A percentile compares a stretch with the other conserved stretches of the same genome.
phyloP scores from a whole-genome alignment of 2,329 filamentous ascomycete genomes.

The Pseudogymnoascus sp. region DNA sequence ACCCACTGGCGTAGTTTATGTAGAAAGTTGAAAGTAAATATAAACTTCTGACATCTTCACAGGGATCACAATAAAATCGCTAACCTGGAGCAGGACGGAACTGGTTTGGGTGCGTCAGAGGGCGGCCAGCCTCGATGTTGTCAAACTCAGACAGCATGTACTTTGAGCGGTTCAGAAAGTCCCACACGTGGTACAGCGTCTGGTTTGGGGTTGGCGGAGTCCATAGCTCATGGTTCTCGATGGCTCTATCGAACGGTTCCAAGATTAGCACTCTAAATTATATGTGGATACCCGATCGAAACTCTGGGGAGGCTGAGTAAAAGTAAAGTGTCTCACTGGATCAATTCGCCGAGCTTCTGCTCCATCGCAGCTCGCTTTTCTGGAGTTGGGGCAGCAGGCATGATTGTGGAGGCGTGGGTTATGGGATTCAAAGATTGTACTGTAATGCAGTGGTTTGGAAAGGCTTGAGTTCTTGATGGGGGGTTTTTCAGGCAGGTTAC shows the following conservation, averaged over 20 bases:
- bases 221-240: conserved; percentile 19
- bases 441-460: neutral
- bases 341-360: neutral
- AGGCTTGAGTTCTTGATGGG: neutral
- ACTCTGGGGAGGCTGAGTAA: neutral
- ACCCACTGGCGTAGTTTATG: neutral
- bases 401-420: neutral
- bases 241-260: conserved; percentile 14
- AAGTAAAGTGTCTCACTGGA: neutral
- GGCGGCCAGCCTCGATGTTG: conserved; percentile 30
- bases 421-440: neutral
- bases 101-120: conserved; percentile 31
- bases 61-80: neutral
- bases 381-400: neutral
- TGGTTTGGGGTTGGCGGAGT: conserved; percentile 23
- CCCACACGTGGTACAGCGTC: conserved; percentile 34
- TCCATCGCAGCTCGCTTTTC: neutral
- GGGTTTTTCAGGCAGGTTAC: neutral
- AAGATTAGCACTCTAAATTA: conserved; percentile 3
- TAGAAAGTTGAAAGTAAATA: neutral
- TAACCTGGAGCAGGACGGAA: conserved; percentile 23
- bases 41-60: neutral
- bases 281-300: neutral
- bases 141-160: conserved; percentile 38
- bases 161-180: conserved; percentile 35